Evolutionary conservation across 2,329 filamentous ascomycete species (phyloP), one percentile per base, ranked within the genome.

Genomic region (Calycina herbarum): DNA sequence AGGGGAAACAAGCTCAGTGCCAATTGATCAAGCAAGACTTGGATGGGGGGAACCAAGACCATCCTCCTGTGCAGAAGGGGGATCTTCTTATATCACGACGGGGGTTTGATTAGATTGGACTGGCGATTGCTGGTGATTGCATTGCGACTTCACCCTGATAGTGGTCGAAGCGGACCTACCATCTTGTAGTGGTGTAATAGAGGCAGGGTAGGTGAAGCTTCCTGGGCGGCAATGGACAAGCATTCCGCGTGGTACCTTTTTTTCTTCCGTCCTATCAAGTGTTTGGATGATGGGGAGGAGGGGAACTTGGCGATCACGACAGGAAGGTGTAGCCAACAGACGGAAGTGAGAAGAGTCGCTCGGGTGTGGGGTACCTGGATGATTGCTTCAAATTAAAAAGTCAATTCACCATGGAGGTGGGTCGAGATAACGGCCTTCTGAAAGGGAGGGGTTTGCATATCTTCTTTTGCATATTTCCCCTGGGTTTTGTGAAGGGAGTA

Each of bases 1-100:
- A 54, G 48, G 48, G 48, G 24, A 51, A 54, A 54, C 48, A 54
- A 54, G 48, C 48, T 54, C 20, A 15, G 48, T 54, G 48, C 48
- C 48, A 54, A 54, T 54, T 54, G 48, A 54, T 54, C 48, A 54
- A 54, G 48, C 48, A 51, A 51, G 24, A 51, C 45, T 51, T 51
- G 45, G 45, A 51, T 27, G 35, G 20, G 45, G 24, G 45, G 11
- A 11, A 27, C 45, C 20, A 51, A 27, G 20, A 27, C 6, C n/a
- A 8, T 40, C 5, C 38, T 40, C 7, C 20, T 54, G n/a, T 24
- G 2, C 10, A 13, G 48, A 20, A n/a, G 20, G 48, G 20, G 11
- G 10, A 54, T 54, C 48, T 54, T 54, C 20, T 27, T 54, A 54
- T 54, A 27, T 51, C n/a, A 48, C 45, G 45, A 48, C 8, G 42